Conservation (phyloP, 2,329 filamentous ascomycete species). For the Claviceps humidiphila region DNA sequence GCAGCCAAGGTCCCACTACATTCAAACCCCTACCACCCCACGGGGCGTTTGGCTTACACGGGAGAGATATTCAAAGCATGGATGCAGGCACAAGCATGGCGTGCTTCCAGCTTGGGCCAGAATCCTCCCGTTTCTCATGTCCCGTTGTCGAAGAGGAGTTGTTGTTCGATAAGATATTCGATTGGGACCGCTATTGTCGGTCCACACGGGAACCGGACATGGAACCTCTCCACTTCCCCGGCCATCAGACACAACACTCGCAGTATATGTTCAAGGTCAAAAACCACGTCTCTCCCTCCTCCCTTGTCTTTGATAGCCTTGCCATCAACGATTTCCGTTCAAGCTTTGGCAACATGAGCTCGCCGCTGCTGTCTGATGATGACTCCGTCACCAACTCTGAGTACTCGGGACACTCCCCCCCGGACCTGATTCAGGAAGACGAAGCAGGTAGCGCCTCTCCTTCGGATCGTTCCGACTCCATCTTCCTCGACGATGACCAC, state of each 20-base stretch:
- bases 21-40: conserved; percentile 15
- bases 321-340: conserved; percentile 18
- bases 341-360: conserved; percentile 22
- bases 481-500: conserved; percentile 14
- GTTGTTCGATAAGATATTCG: conserved; percentile 24
- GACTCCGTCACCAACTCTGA: conserved; percentile 20
- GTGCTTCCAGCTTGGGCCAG: conserved; percentile 22
- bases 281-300: conserved; percentile 19
- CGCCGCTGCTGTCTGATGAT: conserved; percentile 20
- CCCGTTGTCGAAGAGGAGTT: conserved; percentile 19
- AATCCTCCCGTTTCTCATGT: conserved; percentile 23
- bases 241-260: conserved; percentile 12
- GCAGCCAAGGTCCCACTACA: conserved; percentile 28
- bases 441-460: conserved; percentile 26
- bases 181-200: conserved; percentile 23
- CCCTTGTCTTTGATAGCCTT: conserved; percentile 17
- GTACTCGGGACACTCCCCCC: conserved; percentile 24
- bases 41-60: conserved; percentile 21
- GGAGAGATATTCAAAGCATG: conserved; percentile 21
- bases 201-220: conserved; percentile 16
- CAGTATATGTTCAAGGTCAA: conserved; percentile 19
- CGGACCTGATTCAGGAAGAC: conserved; percentile 23
- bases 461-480: conserved; percentile 25
- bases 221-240: conserved; percentile 16
- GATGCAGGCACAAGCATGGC: conserved; percentile 20